Base-by-base conservation (phyloP, 768 basidiomycete genomes). In the Saitozyma sp. region DNA sequence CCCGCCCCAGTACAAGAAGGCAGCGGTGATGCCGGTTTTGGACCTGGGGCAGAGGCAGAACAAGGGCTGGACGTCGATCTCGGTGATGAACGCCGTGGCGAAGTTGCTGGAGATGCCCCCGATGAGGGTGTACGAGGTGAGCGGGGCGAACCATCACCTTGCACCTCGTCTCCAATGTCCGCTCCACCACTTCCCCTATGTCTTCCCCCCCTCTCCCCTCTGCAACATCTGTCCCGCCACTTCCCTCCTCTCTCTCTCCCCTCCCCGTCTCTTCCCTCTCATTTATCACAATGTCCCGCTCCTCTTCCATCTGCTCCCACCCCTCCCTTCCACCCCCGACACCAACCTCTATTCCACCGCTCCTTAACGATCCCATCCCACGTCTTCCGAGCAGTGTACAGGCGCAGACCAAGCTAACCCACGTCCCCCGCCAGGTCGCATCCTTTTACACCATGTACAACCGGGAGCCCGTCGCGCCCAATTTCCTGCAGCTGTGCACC, bases 371-470 rank as follows among this genome's bases (percentile, higher is more conserved):
- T 29, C 29, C 29, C 29, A 2, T 5, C 29, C 29, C 29, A 29
- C 29, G 5, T 5, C 29, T 52, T 42, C 20, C 51, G 29, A 39
- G 43, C 54, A 54, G 14, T 46, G 52, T 11, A 29, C 17, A 13
- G 20, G 45, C 59, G 43, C 6, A 42, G 39, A 11, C 29, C 29
- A 29, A 29, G 29, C 29, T 29, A 5, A 29, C 29, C 29, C 29
- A 29, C 29, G 29, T 29, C 29, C 29, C 29, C 29, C 29, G 29
- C 14, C 50, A 75, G 74, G 96, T 99, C 55, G 95, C 95, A 16
- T 94, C 92, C 13, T 99, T 99, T 83, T 99, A 99, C 81, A 99
- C 96, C 70, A 98, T 99, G 95, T 98, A 97, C 85, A 99, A 97
- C 83, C 86, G 94, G 58, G 93, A 96, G 80, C 95, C 94, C 6